Evolutionary conservation across 345 rosid species (phyloP), one percentile per base, ranked within the genome.

Genomic region (Ricinus communis): DNA sequence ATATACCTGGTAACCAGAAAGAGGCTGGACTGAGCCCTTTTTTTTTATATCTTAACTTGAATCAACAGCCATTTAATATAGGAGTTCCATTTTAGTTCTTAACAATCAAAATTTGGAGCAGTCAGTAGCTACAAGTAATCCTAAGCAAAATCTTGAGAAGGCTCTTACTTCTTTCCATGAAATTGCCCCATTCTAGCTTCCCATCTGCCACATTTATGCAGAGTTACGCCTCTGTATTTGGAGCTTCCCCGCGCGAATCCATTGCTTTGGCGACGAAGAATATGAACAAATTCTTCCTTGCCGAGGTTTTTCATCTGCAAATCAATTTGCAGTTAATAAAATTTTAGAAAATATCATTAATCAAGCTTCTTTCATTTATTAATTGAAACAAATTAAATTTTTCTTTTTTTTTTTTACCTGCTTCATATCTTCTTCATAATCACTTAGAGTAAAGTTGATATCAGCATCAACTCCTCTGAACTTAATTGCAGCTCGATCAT

Each of bases 1-100:
- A 90, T 83, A 93, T 91, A 93, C 98, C 98, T 93, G 97, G 9
- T 45, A 19, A 43, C 31, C 33, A 58, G 49, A 58, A 57, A 66
- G 59, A 57, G 16, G 14, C 61, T 47, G 53, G 65, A 59, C 68
- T 65, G 57, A 65, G 56, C 66, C 57, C 57, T 53, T 53, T 30
- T 53, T 53, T 30, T 33, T 6, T 33, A 6, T 33, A 33, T 33
- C 38, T 33, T 33, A 33, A 33, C 6, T 33, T 33, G 38, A 33
- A 33, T 33, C 38, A 33, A 33, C 6, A 33, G 4, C 38, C 38
- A 6, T n/a, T n/a, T n/a, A n/a, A n/a, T 33, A 33, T 33, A 33
- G 4, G 38, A 33, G 2, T 33, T 33, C 38, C 38, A 33, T 33
- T 33, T n/a, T 2, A 33, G 2, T 33, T 33, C 38, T 33, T 6